Conservation (phyloP, 2,329 filamentous ascomycete genomes). For the Sporothrix mexicana region DNA sequence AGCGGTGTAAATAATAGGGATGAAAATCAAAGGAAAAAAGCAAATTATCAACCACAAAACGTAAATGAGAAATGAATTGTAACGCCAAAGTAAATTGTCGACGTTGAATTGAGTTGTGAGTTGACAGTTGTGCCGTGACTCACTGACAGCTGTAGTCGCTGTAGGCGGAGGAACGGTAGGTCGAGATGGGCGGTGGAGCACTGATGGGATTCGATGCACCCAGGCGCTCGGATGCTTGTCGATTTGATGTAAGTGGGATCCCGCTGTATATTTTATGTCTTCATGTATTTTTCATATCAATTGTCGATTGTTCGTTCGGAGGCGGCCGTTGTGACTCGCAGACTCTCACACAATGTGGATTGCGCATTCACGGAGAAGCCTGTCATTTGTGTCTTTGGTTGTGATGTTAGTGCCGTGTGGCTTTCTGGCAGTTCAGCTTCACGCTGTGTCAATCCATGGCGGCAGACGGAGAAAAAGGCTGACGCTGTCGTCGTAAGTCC, state of each 20-base stretch:
- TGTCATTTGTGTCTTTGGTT: not conserved
- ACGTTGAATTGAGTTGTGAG: not conserved
- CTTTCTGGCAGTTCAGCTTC: not conserved
- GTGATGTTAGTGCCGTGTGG: not conserved
- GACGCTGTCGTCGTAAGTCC: conserved; percentile 10
- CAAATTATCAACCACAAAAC: not conserved
- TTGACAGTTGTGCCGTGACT: conserved; percentile 15
- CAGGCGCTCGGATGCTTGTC: conserved; percentile 22
- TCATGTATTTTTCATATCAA: not conserved
- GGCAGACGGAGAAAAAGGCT: not conserved
- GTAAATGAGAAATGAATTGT: not conserved
- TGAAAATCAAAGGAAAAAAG: not conserved
- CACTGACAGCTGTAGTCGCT: not conserved
- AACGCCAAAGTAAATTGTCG: not conserved
- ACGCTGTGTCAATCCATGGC: not conserved
- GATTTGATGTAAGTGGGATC: not conserved
- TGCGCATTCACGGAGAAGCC: not conserved
- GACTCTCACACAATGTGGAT: not conserved
- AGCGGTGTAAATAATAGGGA: conserved; percentile 3
- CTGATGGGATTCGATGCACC: conserved; percentile 20
- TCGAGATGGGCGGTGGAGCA: not conserved
- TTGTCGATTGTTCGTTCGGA: not conserved
- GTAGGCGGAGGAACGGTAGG: not conserved
- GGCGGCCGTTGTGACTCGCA: not conserved
- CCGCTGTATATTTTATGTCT: not conserved